Conservation (phyloP, 1,284 basidiomycete genomes). For the Ustilago trichophora region DNA sequence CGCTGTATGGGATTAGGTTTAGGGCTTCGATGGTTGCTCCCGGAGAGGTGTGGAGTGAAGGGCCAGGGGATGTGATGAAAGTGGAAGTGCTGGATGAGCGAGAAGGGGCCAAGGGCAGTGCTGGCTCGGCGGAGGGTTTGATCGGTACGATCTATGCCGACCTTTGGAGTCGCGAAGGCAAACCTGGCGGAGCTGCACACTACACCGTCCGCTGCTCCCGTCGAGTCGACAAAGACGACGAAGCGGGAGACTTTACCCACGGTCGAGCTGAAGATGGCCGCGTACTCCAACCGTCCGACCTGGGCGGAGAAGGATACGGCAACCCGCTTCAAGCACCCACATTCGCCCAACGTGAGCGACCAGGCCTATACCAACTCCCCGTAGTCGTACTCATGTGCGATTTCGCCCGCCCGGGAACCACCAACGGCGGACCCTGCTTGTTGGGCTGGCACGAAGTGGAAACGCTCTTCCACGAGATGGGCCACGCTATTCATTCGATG, state of each 20-base stretch:
- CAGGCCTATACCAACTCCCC: slow-evolving; percentile 78
- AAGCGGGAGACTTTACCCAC: slow-evolving; percentile 72
- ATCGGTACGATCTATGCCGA: slow-evolving; percentile 96
- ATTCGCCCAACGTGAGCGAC: slow-evolving; percentile 69
- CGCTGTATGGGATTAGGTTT: slow-evolving; percentile 62
- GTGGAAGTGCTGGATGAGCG: slow-evolving; percentile 90
- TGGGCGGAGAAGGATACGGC: slow-evolving; percentile 30
- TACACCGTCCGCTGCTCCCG: slow-evolving; percentile 96
- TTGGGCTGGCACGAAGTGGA: slow-evolving; percentile 93
- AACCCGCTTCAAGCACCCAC: slow-evolving; percentile 55
- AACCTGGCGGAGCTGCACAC: slow-evolving; percentile 90
- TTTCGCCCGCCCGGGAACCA: slow-evolving; percentile 77
- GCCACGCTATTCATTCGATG: slow-evolving; percentile 99
- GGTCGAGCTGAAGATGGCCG: slow-evolving; percentile 68
- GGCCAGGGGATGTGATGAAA: slow-evolving; percentile 77
- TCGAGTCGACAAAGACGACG: slow-evolving; percentile 88
- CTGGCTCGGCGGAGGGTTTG: slow-evolving; percentile 65
- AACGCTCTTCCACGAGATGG: slow-evolving; percentile 98
- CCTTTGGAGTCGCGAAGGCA: slow-evolving; percentile 83
- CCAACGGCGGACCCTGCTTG: slow-evolving; percentile 75
- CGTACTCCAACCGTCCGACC: slow-evolving; percentile 15
- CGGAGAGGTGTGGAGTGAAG: slow-evolving; percentile 86
- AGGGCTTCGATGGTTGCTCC: slow-evolving; percentile 64
- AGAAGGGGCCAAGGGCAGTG: slow-evolving; percentile 70
- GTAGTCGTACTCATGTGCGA: slow-evolving; percentile 91